Evolutionary conservation across 805 yeast genomes (phyloP), one percentile per base, ranked within the genome.

Genomic region (Ogataea pignaliae): DNA sequence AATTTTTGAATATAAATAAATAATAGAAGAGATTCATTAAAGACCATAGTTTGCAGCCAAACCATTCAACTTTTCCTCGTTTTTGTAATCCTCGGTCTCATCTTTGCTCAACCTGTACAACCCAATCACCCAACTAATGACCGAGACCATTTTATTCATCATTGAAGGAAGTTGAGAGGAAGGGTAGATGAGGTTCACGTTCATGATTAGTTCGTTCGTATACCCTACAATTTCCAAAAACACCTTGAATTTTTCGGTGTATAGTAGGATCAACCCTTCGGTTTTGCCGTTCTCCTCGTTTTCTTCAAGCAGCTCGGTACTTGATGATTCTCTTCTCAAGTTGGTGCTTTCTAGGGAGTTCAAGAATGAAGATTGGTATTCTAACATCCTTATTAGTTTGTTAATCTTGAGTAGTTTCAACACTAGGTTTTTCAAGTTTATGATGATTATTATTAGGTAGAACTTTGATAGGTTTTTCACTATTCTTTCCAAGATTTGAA

Each of bases 41-140:
- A 21, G 26, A 13, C 33, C 37, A 31, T 36, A 41, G 2, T 36
- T 36, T 21, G 32, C 21, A 2, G 43, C 31, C 4, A 41, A 21
- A n/a, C 15, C 30, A 21, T 26, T 29, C 35, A 41, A 18, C 13
- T 41, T 43, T 4, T 50, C 50, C 21, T 50, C 46, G n/a, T 43
- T 40, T 1, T 32, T 26, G 10, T 12, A 14, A 12, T 54, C 63
- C 11, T 53, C 60, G 3, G 36, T 38, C 10, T 59, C 65, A 42
- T 59, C 61, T 34, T 54, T 54, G 39, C 61, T 54, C 14, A 57
- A 43, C 36, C 67, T 43, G 42, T 61, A 61, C 1, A 63, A 37
- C 38, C 60, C 54, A 26, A 57, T 49, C 0, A 59, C 36, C 68
- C 68, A 63, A 36, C 65, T 59, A 2, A 61, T 41, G 16, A 55